Evolutionary conservation across 1,284 basidiomycete genomes (phyloP).

Genomic region (Trametes polyzona): DNA sequence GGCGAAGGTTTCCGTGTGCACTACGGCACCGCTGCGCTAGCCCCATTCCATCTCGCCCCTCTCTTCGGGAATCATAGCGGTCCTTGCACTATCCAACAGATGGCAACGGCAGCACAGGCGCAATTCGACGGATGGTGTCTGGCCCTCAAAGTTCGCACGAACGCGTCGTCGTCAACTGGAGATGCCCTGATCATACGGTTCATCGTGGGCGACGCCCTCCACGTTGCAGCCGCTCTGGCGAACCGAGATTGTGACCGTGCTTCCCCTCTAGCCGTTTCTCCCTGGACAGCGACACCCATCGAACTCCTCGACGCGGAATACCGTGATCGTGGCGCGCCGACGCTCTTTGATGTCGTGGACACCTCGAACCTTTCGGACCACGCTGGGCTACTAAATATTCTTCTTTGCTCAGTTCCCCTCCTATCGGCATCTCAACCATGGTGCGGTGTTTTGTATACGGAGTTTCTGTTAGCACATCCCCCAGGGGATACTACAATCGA

Average conservation of each 20-base stretch:
- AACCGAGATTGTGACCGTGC: neutral
- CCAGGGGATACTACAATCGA: constrained; percentile 32
- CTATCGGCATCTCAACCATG: neutral
- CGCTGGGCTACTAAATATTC: constrained; percentile 18
- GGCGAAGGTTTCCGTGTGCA: constrained; percentile 50
- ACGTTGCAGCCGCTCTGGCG: neutral
- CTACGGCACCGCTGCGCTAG: constrained; percentile 49
- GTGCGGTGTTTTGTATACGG: constrained; percentile 42
- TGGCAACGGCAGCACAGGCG: constrained; percentile 33
- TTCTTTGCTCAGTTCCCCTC: constrained; percentile 14
- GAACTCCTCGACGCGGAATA: constrained; percentile 14
- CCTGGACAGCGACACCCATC: constrained; percentile 10
- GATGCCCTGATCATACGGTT: constrained; percentile 37
- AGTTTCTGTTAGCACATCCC: constrained; percentile 40
- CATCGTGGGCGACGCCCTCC: constrained; percentile 41
- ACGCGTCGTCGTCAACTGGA: neutral
- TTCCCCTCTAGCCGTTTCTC: neutral
- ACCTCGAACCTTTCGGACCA: constrained; percentile 27
- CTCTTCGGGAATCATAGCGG: constrained; percentile 33
- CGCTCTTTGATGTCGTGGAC: constrained; percentile 24
- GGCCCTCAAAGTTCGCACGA: constrained; percentile 31
- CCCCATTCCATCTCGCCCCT: constrained; percentile 51
- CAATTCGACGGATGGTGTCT: constrained; percentile 44
- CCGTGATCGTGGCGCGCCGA: constrained; percentile 9
- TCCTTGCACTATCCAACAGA: constrained; percentile 20